Base-by-base conservation (phyloP, 148 eudicot species). In the Chenopodium formosanum region DNA sequence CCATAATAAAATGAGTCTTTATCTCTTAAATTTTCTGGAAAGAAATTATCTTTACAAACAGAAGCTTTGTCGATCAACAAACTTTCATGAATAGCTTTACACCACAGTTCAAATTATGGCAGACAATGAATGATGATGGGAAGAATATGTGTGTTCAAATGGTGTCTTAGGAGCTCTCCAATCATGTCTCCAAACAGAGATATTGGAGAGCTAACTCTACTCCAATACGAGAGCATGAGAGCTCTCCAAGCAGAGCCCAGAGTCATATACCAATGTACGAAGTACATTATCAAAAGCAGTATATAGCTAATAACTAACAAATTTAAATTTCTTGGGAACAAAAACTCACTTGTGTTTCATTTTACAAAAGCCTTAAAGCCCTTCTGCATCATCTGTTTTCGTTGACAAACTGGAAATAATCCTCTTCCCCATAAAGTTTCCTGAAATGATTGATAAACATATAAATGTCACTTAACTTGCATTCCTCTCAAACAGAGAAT, bases 341-440 rank as follows among this genome's bases (percentile, higher is more conserved):
- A 44, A 69, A 58, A 66, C 86, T 81, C 77, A 84, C 83, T 44
- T 74, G 76, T 31, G 63, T 53, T 1, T 71, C 79, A 56, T 32
- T 50, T 32, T 72, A 73, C 74, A 77, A 11, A 72, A 62, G 22
- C 6, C 37, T 52, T 9, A 47, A 37, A 14, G 60, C 75, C 66
- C 19, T 27, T 23, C 23, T 10, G 13, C 4, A 23, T 84, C 75
- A 84, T 64, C 78, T 76, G 66, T 25, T 81, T 31, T 70, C 53
- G 68, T 73, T 67, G 60, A 90, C 88, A 80, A 70, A 71, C 14
- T 79, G 74, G 67, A 83, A 87, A 71, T 91, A 92, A 11, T 86
- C 85, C 60, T 83, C 90, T 83, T 86, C 90, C 19, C 86, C 91
- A 78, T 90, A 92, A 78, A 89, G 81, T 80, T 74, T 78, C 85